phyloP scores from a whole-genome alignment of 2,329 filamentous ascomycete genomes.

The Setomelanomma holmii region DNA sequence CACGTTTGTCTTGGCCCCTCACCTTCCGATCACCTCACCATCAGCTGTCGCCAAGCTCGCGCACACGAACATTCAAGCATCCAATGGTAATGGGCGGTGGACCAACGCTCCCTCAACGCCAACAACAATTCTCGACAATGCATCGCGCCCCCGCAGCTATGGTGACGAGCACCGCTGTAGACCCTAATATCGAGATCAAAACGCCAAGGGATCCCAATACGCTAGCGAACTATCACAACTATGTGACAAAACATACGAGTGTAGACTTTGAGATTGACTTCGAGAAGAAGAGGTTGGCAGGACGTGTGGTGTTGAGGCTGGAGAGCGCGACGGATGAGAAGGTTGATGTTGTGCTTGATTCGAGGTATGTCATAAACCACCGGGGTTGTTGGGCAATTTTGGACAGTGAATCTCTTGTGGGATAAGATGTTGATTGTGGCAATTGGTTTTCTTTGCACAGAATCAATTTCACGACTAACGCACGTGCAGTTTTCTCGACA shows the following conservation, averaged over 20 bases:
- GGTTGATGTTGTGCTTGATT: conserved; percentile 85
- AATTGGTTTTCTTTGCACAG: not conserved
- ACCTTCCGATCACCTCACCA: not conserved
- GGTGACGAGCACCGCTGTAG: conserved; percentile 48
- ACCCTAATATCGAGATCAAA: conserved; percentile 46
- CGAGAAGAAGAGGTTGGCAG: conserved; percentile 75
- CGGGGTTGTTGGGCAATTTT: not conserved
- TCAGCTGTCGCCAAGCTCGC: not conserved
- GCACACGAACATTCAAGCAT: too few relatives aligned
- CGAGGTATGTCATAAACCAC: too few relatives aligned
- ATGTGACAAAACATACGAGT: conserved; percentile 82
- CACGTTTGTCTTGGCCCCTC: too few relatives aligned
- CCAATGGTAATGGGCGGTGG: conserved; percentile 8
- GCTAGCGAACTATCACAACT: conserved; percentile 88
- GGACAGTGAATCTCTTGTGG: too few relatives aligned
- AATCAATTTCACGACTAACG: conserved; percentile 1
- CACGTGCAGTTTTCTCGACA: conserved; percentile 67
- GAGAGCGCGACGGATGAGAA: conserved; percentile 77
- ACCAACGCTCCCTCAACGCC: not conserved
- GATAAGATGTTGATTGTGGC: too few relatives aligned
- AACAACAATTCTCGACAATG: conserved; percentile 19
- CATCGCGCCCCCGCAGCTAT: conserved; percentile 39
- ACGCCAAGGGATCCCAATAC: conserved; percentile 82
- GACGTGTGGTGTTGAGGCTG: conserved; percentile 77
- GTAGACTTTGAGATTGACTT: conserved; percentile 87